These are phyloP conservation scores for Orbilia blumenaviensis DNA, from an alignment of 2,329 filamentous ascomycete genomes.

Conservation along the genomic window DNA sequence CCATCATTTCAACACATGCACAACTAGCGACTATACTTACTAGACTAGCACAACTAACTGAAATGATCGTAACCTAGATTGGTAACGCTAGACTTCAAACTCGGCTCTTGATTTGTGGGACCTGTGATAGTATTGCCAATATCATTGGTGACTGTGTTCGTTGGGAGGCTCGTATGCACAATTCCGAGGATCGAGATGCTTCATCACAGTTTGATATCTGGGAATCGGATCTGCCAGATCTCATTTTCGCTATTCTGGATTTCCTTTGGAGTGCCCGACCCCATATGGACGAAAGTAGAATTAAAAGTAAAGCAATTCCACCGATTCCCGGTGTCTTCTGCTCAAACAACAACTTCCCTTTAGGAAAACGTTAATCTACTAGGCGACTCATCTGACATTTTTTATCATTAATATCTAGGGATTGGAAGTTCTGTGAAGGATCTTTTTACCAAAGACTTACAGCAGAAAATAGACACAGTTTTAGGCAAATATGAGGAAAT, in stretches of 20 bases:
- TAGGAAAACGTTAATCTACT: too few relatives aligned
- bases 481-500: constrained; percentile 21
- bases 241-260: constrained; percentile 32
- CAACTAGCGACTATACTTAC: too few relatives aligned
- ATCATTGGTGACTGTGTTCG: constrained; percentile 34
- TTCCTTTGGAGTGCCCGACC: constrained; percentile 37
- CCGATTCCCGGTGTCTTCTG: not conserved
- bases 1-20: too few relatives aligned
- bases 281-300: constrained; percentile 26
- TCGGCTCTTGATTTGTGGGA: constrained; percentile 33
- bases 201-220: constrained; percentile 30
- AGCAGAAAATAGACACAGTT: constrained; percentile 6
- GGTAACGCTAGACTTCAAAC: constrained; percentile 37
- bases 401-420: constrained; percentile 12
- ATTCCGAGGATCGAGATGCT: constrained; percentile 1
- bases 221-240: constrained; percentile 28
- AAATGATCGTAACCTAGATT: too few relatives aligned
- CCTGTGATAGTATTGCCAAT: constrained; percentile 38
- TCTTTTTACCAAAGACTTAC: constrained; percentile 31
- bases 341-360: too few relatives aligned
- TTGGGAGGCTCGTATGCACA: too few relatives aligned
- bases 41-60: too few relatives aligned
- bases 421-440: constrained; percentile 40
- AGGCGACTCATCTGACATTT: too few relatives aligned
- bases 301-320: constrained; percentile 37